Percentiles rank a stretch among this genome's conserved stretches.
Evolutionary conservation across 164 flowering plant genomes (phyloP).

Genomic region (Nelumbo lutea): DNA sequence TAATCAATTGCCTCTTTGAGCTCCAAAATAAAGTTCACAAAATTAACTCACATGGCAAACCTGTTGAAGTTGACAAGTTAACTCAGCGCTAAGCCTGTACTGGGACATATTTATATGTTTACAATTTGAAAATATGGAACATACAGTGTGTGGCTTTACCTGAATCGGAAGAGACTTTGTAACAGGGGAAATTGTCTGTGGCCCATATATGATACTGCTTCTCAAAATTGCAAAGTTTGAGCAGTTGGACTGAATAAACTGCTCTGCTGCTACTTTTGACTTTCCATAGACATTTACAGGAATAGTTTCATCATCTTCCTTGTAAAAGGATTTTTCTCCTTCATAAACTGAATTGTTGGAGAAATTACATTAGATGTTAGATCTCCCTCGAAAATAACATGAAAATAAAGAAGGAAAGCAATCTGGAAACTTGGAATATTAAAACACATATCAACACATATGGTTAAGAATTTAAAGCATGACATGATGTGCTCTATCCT

Average conservation of each 20-base stretch:
- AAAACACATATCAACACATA: neutral
- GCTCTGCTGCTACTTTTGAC: conserved; percentile 87
- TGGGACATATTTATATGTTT: neutral
- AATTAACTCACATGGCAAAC: neutral
- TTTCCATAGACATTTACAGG: conserved; percentile 92
- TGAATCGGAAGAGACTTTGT: conserved; percentile 88
- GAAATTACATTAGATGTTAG: conserved; percentile 14
- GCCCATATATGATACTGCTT: conserved; percentile 92
- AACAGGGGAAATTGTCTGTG: conserved; percentile 76
- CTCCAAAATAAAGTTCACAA: neutral
- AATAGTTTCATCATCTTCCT: conserved; percentile 76
- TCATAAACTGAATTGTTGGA: conserved; percentile 63
- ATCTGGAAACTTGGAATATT: neutral
- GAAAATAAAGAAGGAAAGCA: neutral
- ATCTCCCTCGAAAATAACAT: neutral
- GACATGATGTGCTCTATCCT: too few species aligned
- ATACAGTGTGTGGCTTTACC: conserved; percentile 30
- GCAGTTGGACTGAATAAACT: conserved; percentile 49
- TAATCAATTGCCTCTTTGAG: neutral
- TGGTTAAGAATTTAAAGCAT: too few species aligned
- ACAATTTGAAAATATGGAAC: neutral
- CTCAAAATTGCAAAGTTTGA: conserved; percentile 81
- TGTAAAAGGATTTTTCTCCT: conserved; percentile 87
- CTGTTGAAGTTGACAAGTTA: neutral
- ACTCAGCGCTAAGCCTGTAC: too few species aligned